These are phyloP conservation scores for Porcisia hertigi DNA, from an alignment of 208 protist genomes.

Conservation along the genomic window DNA sequence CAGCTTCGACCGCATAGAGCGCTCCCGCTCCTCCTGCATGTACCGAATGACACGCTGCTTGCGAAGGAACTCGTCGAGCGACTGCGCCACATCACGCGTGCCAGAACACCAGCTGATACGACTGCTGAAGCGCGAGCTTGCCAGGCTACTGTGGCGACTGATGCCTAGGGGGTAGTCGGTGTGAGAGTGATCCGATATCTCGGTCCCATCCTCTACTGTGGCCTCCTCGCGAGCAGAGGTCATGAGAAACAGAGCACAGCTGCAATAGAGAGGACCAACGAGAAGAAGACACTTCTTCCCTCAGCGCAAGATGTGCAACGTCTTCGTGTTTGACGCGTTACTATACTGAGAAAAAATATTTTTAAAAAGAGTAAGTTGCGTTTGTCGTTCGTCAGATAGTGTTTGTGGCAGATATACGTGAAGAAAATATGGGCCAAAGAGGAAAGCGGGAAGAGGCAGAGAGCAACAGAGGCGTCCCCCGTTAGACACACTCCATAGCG, in stretches of 20 bases:
- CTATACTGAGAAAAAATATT: neutral
- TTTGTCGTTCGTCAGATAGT: neutral
- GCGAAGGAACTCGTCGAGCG: constrained; percentile 73
- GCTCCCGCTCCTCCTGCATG: constrained; percentile 86
- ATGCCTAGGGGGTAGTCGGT: constrained; percentile 29
- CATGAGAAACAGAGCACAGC: constrained; percentile 4
- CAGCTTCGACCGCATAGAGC: constrained; percentile 59
- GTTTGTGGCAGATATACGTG: neutral
- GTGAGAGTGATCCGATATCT: constrained; percentile 32
- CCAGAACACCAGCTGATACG: constrained; percentile 71
- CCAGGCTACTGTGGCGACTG: constrained; percentile 49
- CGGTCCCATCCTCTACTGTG: constrained; percentile 1
- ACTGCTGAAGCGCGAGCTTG: constrained; percentile 64
- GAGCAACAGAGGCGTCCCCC: neutral
- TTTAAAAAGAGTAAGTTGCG: neutral
- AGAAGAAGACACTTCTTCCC: neutral
- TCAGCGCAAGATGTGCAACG: neutral
- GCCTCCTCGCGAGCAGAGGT: constrained; percentile 2
- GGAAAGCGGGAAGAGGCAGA: neutral
- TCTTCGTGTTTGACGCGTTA: too few relatives aligned
- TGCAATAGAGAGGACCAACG: neutral
- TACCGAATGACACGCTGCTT: constrained; percentile 87
- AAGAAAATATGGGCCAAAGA: neutral
- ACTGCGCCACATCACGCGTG: constrained; percentile 74
- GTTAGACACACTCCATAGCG: neutral